Percentiles rank a stretch among this genome's conserved stretches.
Evolutionary conservation across 371 early-diverging fungal genomes (phyloP).

Genomic region (Funneliformis caledonium): DNA sequence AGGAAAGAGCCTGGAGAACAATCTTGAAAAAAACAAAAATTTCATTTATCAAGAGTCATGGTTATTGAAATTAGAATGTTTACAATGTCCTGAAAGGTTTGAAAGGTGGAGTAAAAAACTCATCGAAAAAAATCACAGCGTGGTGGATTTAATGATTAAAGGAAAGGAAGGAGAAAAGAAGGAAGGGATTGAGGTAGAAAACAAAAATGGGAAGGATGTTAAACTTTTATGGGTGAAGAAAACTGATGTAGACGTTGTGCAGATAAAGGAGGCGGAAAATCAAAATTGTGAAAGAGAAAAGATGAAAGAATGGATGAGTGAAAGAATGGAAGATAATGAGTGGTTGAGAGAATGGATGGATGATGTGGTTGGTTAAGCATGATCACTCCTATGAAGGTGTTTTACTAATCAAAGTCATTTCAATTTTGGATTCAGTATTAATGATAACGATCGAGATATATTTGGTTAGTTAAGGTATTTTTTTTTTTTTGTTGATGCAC

Average conservation of each 20-base stretch:
- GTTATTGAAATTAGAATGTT: not conserved
- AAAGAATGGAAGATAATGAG: not conserved
- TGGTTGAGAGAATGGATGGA: not conserved
- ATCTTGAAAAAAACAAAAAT: not conserved
- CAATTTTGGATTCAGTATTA: too few species aligned
- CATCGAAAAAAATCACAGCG: not conserved
- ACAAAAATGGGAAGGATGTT: not conserved
- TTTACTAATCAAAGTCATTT: too few species aligned
- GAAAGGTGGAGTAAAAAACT: not conserved
- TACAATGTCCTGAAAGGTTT: not conserved
- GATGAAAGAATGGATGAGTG: not conserved
- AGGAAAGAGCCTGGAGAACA: not conserved
- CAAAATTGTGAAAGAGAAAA: not conserved
- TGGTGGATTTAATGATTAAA: too few species aligned
- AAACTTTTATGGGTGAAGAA: not conserved
- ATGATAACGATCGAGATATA: too few species aligned
- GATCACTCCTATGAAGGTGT: too few species aligned
- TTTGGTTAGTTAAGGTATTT: too few species aligned
- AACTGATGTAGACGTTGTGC: not conserved
- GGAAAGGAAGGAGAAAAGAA: not conserved
- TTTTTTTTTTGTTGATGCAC: too few species aligned
- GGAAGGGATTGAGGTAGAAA: not conserved
- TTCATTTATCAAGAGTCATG: not conserved
- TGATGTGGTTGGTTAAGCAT: not conserved
- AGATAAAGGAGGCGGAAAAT: not conserved